phyloP scores from a whole-genome alignment of 352 stramenopile genomes.

The Globisporangium parvum region DNA sequence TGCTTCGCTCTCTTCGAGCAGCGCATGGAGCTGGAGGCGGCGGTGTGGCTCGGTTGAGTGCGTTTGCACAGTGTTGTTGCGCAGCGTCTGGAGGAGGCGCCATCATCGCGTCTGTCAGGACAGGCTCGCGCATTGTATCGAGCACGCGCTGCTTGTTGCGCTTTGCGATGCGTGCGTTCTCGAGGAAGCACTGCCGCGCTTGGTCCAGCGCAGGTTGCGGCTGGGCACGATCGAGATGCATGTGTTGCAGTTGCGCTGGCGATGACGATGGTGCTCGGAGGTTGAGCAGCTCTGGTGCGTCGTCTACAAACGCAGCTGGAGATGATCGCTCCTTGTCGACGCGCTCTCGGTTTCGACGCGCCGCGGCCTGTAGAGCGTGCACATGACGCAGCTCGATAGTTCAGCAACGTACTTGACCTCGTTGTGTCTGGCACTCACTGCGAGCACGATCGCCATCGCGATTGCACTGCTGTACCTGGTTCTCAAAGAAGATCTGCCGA shows the following conservation, averaged over 20 bases:
- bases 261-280: neutral
- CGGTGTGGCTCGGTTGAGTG: neutral
- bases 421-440: neutral
- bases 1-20: constrained; percentile 4
- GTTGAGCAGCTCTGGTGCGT: neutral
- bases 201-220: constrained; percentile 1
- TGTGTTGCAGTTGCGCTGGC: no score
- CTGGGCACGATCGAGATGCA: no score
- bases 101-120: neutral
- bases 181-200: constrained; percentile 14
- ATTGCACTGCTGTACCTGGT: constrained; percentile 31
- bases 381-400: neutral
- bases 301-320: constrained; percentile 22
- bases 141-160: constrained; percentile 23
- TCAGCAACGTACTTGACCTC: neutral
- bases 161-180: constrained; percentile 21
- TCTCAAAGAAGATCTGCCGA: constrained; percentile 59
- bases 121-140: constrained; percentile 10
- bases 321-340: constrained; percentile 32
- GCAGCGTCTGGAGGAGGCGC: neutral
- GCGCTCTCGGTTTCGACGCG: constrained; percentile 44
- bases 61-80: neutral
- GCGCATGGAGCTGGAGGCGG: neutral
- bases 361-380: constrained; percentile 29
- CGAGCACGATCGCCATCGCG: no score